Base-by-base conservation (phyloP, 306 rosid genomes). In the Mimosa pudica region DNA sequence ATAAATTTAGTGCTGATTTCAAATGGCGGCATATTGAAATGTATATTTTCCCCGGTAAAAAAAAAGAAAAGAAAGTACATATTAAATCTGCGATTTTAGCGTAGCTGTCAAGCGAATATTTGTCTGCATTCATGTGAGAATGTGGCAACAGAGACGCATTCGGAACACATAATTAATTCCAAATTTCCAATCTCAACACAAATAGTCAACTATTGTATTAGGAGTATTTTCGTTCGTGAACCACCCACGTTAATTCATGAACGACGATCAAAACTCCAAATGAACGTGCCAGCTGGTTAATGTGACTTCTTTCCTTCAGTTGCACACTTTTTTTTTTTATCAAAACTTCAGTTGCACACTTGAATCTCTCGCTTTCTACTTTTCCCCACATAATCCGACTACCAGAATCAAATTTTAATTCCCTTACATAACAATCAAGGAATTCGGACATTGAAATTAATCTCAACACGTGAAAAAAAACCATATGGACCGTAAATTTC, bases 341-440 rank as follows among this genome's bases (percentile, higher is more conserved):
- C n/a, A n/a, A n/a, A n/a, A n/a, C 10, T 46, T 46, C 42, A 38
- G 42, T 38, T 38, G 42, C 42, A 38, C 42, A 38, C 42, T 2
- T 3, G 42, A 38, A 38, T 38, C 20, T n/a, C 7, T 57, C 33
- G n/a, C 12, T 57, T 18, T 18, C 63, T 4, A 9, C 17, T 24
- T 64, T 64, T 0, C 49, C 41, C 74, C 11, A 71, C 61, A 32
- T 11, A 14, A 41, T 64, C 77, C 47, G 57, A 30, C 44, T 10
- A 44, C n/a, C 58, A 76, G 84, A 87, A 87, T 82, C 86, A 72
- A 75, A 86, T 24, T 24, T 24, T 24, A 24, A 24, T 81, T 83
- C 85, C 75, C 81, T 75, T 45, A 41, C 13, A 14, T 24, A 73
- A 45, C 81, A 88, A 83, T 85, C 83, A 85, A 83, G 75, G 84